Percentiles rank a stretch among this genome's conserved stretches.
phyloP scores from a whole-genome alignment of 2,329 filamentous ascomycete genomes.

The Talaromyces pinophilus region DNA sequence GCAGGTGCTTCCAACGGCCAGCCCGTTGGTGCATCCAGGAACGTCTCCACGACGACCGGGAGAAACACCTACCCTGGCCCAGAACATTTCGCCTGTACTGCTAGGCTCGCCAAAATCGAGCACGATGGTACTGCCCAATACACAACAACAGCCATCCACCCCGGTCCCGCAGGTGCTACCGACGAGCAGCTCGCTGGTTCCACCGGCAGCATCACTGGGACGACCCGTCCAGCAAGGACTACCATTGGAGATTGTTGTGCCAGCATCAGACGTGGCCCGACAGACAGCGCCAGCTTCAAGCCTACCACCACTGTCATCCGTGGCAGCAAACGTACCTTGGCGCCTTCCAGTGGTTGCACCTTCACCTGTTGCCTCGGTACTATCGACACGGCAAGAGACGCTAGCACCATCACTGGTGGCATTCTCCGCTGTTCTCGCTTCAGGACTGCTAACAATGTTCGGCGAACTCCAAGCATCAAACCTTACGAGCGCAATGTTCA shows the following conservation, averaged over 20 bases:
- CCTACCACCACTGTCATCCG: not conserved
- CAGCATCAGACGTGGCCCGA: not conserved
- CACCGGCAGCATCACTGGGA: not conserved
- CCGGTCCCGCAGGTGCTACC: not conserved
- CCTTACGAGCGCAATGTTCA: not conserved
- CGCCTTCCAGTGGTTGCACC: not conserved
- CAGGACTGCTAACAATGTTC: not conserved
- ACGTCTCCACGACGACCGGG: not conserved
- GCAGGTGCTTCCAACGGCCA: not conserved
- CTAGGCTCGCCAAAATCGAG: not conserved
- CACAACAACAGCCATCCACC: conserved; percentile 8
- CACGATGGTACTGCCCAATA: not conserved
- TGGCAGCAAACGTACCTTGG: not conserved
- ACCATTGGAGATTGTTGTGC: not conserved
- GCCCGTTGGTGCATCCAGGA: not conserved
- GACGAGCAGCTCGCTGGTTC: not conserved
- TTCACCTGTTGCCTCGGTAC: not conserved
- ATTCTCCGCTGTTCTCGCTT: not conserved
- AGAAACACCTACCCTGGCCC: not conserved
- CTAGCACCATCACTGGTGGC: not conserved
- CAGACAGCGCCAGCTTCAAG: not conserved
- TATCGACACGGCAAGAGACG: not conserved
- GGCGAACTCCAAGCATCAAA: not conserved
- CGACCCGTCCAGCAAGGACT: not conserved
- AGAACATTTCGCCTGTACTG: not conserved